phyloP scores from a whole-genome alignment of 2,329 filamentous ascomycete species.

The Raffaelea ambrosiae region DNA sequence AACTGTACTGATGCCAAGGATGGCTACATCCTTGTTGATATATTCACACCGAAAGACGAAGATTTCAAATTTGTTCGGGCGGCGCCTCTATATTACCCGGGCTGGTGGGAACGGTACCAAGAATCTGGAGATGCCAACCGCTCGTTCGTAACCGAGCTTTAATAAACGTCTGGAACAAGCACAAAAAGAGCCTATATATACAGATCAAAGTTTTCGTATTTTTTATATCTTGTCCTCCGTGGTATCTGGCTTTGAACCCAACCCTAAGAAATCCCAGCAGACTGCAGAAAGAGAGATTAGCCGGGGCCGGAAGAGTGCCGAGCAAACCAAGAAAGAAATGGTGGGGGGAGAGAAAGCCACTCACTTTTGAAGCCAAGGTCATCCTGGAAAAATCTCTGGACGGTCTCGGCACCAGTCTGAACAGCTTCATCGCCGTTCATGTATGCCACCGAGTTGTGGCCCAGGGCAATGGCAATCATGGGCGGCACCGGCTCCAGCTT shows the following conservation, averaged over 20 bases:
- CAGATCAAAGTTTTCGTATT: too few species aligned
- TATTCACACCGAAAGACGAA: too few species aligned
- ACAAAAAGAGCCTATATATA: too few species aligned
- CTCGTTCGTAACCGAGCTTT: too few species aligned
- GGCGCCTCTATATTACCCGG: too few species aligned
- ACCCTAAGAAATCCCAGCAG: neutral
- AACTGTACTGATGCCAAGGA: too few species aligned
- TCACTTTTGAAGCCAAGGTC: slow-evolving; percentile 53
- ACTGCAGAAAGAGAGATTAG: neutral
- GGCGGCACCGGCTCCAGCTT: slow-evolving; percentile 47
- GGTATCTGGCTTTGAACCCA: neutral
- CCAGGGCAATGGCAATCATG: slow-evolving; percentile 64
- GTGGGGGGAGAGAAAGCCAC: neutral
- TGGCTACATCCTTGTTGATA: too few species aligned
- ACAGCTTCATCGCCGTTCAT: slow-evolving; percentile 50
- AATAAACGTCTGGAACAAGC: too few species aligned
- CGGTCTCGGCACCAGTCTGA: slow-evolving; percentile 51
- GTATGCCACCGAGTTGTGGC: slow-evolving; percentile 59
- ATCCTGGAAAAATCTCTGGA: slow-evolving; percentile 56
- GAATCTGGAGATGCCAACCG: too few species aligned
- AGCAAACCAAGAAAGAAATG: neutral
- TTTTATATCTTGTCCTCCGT: neutral
- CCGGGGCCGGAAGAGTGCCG: neutral
- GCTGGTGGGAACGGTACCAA: too few species aligned
- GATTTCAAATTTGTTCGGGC: too few species aligned